A percentile compares a stretch with the other conserved stretches of the same genome.
Conservation (phyloP, 164 flowering plant genomes). For the Santalum album region DNA sequence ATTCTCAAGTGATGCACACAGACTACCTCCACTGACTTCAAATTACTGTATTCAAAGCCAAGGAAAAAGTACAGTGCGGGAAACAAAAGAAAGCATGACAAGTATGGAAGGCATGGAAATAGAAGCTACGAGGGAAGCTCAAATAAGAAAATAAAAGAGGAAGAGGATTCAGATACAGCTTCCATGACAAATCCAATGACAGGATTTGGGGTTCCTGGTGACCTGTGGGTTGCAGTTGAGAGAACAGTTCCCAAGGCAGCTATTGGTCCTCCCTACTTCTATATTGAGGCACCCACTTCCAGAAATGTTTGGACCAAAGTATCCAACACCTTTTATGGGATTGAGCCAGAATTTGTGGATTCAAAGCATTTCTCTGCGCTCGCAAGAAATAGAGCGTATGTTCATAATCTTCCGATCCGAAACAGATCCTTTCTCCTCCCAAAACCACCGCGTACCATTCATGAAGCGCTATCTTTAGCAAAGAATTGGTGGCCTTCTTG, state of each 20-base stretch:
- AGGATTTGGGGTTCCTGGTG: conserved; percentile 30
- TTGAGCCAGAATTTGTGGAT: conserved; percentile 16
- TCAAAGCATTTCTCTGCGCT: conserved; percentile 12
- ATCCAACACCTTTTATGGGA: conserved; percentile 7
- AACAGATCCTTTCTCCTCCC: not conserved
- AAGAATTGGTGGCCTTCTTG: conserved; percentile 18
- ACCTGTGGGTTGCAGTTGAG: not conserved
- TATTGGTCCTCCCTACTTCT: conserved; percentile 10
- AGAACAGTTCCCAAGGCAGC: conserved; percentile 2
- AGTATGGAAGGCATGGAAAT: not conserved
- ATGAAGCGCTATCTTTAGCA: conserved; percentile 10
- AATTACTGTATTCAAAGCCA: not conserved
- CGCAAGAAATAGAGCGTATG: conserved; percentile 13
- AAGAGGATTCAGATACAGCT: not conserved
- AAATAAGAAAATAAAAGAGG: no score
- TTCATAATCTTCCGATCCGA: conserved; percentile 2
- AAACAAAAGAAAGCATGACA: not conserved
- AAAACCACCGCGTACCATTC: not conserved
- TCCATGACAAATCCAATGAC: conserved; percentile 16
- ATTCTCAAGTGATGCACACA: not conserved
- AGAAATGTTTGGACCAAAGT: conserved; percentile 10
- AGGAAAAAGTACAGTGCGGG: not conserved
- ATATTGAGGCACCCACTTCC: conserved; percentile 9
- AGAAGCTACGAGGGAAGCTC: no score
- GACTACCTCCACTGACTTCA: not conserved